Evolutionary conservation across 1,284 basidiomycete genomes (phyloP), one percentile per base, ranked within the genome.

Genomic region (Megacollybia platyphylla): DNA sequence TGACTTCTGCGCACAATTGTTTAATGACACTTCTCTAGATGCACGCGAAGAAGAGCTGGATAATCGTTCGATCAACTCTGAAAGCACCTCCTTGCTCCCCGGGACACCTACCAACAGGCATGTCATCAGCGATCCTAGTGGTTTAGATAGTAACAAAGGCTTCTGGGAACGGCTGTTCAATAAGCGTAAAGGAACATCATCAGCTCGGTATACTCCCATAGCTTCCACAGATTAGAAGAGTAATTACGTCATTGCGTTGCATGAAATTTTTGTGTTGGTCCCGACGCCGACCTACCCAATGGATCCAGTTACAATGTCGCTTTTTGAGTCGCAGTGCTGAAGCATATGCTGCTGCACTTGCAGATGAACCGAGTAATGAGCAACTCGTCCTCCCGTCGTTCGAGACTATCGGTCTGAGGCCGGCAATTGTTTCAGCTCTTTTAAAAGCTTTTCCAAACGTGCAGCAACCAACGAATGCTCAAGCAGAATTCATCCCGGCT

Each of bases 21-120:
- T 8, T 27, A 35, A 24, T 48, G 18, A 45, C 46, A 17, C 46
- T 44, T 32, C 51, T 52, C 41, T 61, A 76, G 66, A 75, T 54
- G 70, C 70, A 55, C 62, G 68, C 50, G 71, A 83, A 58, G 79
- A 80, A 59, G 65, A 68, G 45, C 55, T 79, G 36, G 84, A 87
- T 51, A 78, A 86, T 47, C 77, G 80, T 48, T 85, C 83, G 13
- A 40, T 44, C 17, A 41, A 42, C 4, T 46, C 46, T 10, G 83
- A 87, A 49, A 65, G 68, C 10, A 72, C 75, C 4, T 79, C 79
- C 3, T 64, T 81, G 2, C 61, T 76, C 47, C 67, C 68, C 11
- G 56, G 58, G 45, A 52, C 54, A 26, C 60, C 63, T n/a, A 53
- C 55, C 11, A 62, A 65, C 44, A 63, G 62, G 30, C 53, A 58